phyloP scores from a whole-genome alignment of 2,329 filamentous ascomycete species.

The Lecanicillium sp. region DNA sequence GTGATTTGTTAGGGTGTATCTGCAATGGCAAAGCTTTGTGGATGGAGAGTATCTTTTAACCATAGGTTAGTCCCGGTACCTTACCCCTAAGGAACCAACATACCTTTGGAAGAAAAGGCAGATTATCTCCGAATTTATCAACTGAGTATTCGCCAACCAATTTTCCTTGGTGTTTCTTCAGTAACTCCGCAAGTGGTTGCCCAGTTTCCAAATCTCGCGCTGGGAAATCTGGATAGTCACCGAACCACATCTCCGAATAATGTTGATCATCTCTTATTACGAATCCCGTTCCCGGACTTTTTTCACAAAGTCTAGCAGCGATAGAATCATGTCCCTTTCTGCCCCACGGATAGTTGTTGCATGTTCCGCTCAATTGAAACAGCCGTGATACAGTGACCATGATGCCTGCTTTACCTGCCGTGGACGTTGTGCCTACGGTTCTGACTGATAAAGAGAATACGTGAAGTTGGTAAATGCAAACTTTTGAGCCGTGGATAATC shows the following conservation, averaged over 20 bases:
- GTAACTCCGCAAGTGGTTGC: slow-evolving; percentile 54
- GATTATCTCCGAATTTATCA: slow-evolving; percentile 49
- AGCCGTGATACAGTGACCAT: too few species aligned
- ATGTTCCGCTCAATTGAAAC: too few species aligned
- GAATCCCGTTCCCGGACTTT: slow-evolving; percentile 55
- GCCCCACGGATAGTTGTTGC: slow-evolving; percentile 62
- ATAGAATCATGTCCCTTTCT: slow-evolving; percentile 58
- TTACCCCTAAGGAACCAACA: slow-evolving; percentile 6
- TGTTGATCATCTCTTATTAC: slow-evolving; percentile 53
- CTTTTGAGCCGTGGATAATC: too few species aligned
- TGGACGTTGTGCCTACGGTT: too few species aligned
- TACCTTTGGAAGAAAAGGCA: slow-evolving; percentile 67
- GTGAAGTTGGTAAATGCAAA: too few species aligned
- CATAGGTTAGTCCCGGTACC: too few species aligned
- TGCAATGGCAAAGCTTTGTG: slow-evolving; percentile 67
- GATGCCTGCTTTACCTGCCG: too few species aligned
- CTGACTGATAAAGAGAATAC: too few species aligned
- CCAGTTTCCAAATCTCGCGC: slow-evolving; percentile 55
- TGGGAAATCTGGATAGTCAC: slow-evolving; percentile 64
- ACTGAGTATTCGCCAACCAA: slow-evolving; percentile 56
- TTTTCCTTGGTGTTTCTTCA: slow-evolving; percentile 52
- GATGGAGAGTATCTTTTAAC: slow-evolving; percentile 54
- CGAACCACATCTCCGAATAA: slow-evolving; percentile 68
- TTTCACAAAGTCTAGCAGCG: slow-evolving; percentile 55
- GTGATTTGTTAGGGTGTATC: slow-evolving; percentile 62